Evolutionary conservation across 371 early-diverging fungal genomes (phyloP).

Genomic region (Mortierella sp.): DNA sequence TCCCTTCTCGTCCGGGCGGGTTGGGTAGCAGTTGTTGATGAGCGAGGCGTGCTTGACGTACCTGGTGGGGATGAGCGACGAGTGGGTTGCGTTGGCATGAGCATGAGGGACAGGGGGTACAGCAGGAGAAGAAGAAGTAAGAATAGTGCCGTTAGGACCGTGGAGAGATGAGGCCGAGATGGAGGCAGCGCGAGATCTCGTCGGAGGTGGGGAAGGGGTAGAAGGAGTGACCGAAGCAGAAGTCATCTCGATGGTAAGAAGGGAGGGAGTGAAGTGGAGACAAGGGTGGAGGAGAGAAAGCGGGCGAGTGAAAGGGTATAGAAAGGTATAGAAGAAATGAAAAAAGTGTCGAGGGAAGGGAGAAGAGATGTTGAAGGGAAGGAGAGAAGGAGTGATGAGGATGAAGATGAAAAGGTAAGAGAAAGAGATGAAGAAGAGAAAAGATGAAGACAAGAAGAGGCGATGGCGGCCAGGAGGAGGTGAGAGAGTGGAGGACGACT

Average conservation of each 20-base stretch:
- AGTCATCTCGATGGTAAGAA: background rate
- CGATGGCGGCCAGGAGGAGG: background rate
- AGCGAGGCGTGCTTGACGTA: slow-evolving; percentile 93
- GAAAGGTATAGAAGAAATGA: background rate
- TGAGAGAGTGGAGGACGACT: background rate
- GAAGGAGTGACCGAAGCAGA: slow-evolving; percentile 2
- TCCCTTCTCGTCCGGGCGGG: slow-evolving; percentile 82
- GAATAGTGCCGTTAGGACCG: background rate
- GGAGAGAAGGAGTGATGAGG: background rate
- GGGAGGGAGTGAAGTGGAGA: background rate
- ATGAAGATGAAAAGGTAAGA: background rate
- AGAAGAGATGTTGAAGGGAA: background rate
- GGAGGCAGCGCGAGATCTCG: slow-evolving; percentile 46
- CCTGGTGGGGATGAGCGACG: slow-evolving; percentile 52
- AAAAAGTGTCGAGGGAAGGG: background rate
- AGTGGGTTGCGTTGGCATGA: slow-evolving; percentile 41
- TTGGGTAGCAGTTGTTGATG: slow-evolving; percentile 93
- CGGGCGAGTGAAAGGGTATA: background rate
- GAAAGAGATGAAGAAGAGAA: background rate
- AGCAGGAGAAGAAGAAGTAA: slow-evolving; percentile 8
- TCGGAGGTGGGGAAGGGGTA: slow-evolving; percentile 11
- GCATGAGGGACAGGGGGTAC: slow-evolving; percentile 27
- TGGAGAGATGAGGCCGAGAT: slow-evolving; percentile 30
- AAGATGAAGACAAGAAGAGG: background rate
- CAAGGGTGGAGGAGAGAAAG: background rate